Evolutionary conservation across 2,329 filamentous ascomycete genomes (phyloP), one percentile per base, ranked within the genome.

Genomic region (Microascus cirrosus): DNA sequence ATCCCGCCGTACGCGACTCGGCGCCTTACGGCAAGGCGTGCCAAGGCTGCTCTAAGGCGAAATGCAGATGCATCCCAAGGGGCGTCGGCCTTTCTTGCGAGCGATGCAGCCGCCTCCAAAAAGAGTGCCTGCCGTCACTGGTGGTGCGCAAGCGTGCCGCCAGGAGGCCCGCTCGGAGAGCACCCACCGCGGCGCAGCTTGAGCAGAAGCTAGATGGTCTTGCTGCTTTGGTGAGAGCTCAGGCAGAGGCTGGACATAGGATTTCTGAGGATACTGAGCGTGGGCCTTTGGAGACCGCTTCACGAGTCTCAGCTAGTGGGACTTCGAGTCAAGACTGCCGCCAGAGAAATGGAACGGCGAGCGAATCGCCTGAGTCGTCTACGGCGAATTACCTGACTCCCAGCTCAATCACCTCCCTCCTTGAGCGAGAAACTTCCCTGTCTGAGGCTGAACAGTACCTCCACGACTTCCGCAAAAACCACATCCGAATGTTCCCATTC

Each of bases 1-100:
- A 12, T 56, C 62, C 0, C 61, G 58, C 5, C 39, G 55, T 2
- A 18, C 60, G 58, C 15, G 53, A 61, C 42, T 66, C 70, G 3
- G 70, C 68, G 1, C 68, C 70, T 12, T 72, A 75, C 60, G 73
- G 73, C 39, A 68, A 71, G 24, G 71, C 74, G 20, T 75, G 74
- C 58, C 62, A 65, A 48, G 71, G 70, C 54, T 76, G 73, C 61
- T 68, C 70, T 58, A 72, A 69, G 55, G 72, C 74, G 36, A 76
- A 76, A 58, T 75, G 73, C 64, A 71, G 71, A 64, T 76, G 74
- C 62, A 68, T 74, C 8, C 62, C 70, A 32, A 64, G 68, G 20
- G 62, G 62, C 4, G 62, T 53, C 13, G 68, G 67, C 8, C 58
- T 61, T 15, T 60, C 50, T 22, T 72, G 70, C 57, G 69, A 73